Conservation (phyloP, 768 basidiomycete genomes). For the Amanita jacksonii region DNA sequence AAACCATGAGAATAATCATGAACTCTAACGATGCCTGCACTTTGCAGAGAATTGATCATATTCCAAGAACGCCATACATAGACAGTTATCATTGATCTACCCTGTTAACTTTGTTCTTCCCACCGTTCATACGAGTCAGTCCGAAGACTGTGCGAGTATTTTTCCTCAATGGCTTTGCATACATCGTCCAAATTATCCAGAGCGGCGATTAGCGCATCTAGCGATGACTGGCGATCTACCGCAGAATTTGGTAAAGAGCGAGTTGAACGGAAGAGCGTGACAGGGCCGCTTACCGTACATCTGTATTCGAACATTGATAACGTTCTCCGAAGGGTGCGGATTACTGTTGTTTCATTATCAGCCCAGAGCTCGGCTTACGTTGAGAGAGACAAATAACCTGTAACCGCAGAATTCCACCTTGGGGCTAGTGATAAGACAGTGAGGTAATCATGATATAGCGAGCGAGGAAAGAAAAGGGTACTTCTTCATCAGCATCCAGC, state of each 20-base stretch:
- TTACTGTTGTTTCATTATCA: constrained; percentile 53
- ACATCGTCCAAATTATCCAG: constrained; percentile 71
- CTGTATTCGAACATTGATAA: constrained; percentile 96
- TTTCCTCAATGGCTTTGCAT: constrained; percentile 59
- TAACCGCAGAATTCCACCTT: constrained; percentile 99
- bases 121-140: constrained; percentile 51
- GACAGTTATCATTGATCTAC: too few relatives aligned
- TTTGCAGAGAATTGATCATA: too few relatives aligned
- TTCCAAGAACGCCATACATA: too few relatives aligned
- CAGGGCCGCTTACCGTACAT: constrained; percentile 79
- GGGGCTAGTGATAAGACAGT: constrained; percentile 41
- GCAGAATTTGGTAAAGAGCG: constrained; percentile 6
- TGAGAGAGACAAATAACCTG: constrained; percentile 40
- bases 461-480: constrained; percentile 25
- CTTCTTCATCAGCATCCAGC: constrained; percentile 99
- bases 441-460: constrained; percentile 3
- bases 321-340: constrained; percentile 95
- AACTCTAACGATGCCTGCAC: too few relatives aligned
- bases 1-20: too few relatives aligned
- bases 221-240: constrained; percentile 78
- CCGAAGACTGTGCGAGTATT: constrained; percentile 52
- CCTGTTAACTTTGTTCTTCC: constrained; percentile 54
- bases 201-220: constrained; percentile 69
- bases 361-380: constrained; percentile 3
- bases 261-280: background rate